phyloP scores from a whole-genome alignment of 1,284 basidiomycete genomes.

The Sutorius eximius region DNA sequence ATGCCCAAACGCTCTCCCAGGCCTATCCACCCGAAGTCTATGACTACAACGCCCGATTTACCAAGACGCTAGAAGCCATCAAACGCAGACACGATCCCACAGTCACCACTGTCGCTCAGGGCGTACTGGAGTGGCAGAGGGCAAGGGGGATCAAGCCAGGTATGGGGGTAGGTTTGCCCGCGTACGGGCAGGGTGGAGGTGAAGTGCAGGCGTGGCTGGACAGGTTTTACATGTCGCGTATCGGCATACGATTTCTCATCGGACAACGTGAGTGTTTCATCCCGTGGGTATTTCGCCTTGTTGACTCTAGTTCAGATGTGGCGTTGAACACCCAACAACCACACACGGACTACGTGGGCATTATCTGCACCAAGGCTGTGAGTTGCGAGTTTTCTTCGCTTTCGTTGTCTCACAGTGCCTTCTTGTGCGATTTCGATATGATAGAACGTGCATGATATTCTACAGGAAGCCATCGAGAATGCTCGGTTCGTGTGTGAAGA shows the following conservation, averaged over 20 bases:
- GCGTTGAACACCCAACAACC: slow-evolving; percentile 87
- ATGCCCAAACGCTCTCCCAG: slow-evolving; percentile 68
- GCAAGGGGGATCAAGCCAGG: slow-evolving; percentile 24
- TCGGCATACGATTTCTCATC: slow-evolving; percentile 93
- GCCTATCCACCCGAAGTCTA: slow-evolving; percentile 90
- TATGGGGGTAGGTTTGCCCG: slow-evolving; percentile 28
- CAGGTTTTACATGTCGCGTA: slow-evolving; percentile 95
- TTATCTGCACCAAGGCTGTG: slow-evolving; percentile 93
- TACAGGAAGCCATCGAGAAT: slow-evolving; percentile 97
- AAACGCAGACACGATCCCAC: slow-evolving; percentile 96
- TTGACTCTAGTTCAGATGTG: slow-evolving; percentile 58
- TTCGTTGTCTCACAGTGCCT: slow-evolving; percentile 4
- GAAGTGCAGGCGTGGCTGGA: slow-evolving; percentile 96
- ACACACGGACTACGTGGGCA: slow-evolving; percentile 92
- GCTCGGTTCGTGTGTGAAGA: slow-evolving; percentile 97
- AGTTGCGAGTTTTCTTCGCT: slow-evolving; percentile 30
- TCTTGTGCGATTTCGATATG: not conserved
- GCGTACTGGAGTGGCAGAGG: slow-evolving; percentile 76
- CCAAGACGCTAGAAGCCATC: slow-evolving; percentile 83
- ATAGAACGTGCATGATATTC: slow-evolving; percentile 89
- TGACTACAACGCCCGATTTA: slow-evolving; percentile 92
- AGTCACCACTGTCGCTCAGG: slow-evolving; percentile 94
- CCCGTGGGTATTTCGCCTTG: not conserved
- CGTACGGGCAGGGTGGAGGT: slow-evolving; percentile 69
- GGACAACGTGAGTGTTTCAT: slow-evolving; percentile 70